Base-by-base conservation (phyloP, 2,329 filamentous ascomycete species). In the Waltergamsia citrina region DNA sequence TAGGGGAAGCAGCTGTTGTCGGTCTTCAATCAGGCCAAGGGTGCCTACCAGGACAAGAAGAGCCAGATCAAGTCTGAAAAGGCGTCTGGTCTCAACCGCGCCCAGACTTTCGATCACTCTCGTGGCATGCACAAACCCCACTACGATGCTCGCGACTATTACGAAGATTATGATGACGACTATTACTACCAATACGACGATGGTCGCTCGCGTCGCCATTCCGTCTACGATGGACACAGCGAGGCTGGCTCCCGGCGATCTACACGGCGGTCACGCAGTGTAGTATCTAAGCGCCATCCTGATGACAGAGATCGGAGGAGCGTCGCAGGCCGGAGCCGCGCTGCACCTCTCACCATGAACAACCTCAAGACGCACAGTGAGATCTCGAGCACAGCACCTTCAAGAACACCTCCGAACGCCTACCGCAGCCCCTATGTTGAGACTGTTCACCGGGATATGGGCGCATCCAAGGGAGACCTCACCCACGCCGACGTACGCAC, bases 11-110 rank as follows among this genome's bases (percentile, higher is more conserved):
- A 94, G 48, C 67, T 96, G 17, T 74, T 93, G 51, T 81, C 78
- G 53, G 81, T 95, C 51, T 93, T 94, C 69, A 94, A 86, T 56
- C 87, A 95, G 54, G 90, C 88, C 42, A 86, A 85, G 53, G 77
- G 80, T 35, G 84, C 85, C 38, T 96, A 96, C 60, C 73, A 80
- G 37, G 85, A 94, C 51, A 85, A 85, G 52, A 94, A 93, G 57
- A 81, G 85, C 6, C 78, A 87, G 45, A 71, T 94, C 47, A 78
- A 78, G 53, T 76, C 77, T 53, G 76, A 80, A 15, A 76, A 85
- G 44, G 62, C 62, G 11, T 52, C 35, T 15, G 18, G 54, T n/a
- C 46, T 67, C 29, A 73, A 78, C 48, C 78, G 80, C 49, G 69
- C 80, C 35, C 71, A 79, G 42, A 80, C 69, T 4, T 70, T 65